Base-by-base conservation (phyloP, 345 rosid species). In the Hibiscus syriacus region DNA sequence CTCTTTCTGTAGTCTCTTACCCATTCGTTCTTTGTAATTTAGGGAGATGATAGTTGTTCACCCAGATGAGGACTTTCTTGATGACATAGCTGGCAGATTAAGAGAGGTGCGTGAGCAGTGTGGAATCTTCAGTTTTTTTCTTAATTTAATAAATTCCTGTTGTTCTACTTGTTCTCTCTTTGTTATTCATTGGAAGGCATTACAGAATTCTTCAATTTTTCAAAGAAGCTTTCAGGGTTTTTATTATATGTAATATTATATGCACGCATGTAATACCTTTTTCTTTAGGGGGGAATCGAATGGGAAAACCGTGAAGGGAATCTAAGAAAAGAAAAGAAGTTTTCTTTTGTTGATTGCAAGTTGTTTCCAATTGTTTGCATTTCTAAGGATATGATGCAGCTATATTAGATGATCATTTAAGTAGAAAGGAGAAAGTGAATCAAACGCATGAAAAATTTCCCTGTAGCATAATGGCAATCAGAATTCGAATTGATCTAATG, bases 21-120 rank as follows among this genome's bases (percentile, higher is more conserved):
- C 26, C 23, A 50, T 27, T 34, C 46, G 9, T 20, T 52, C 25
- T 26, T 50, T 55, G 59, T 58, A 72, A 70, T 66, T 82, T 80
- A 94, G 99, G 81, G 94, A 95, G 82, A 95, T 95, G 96, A 72
- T 79, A 48, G 88, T 95, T 53, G 99, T 95, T 68, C 99, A 95
- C 82, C 86, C 96, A 27, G 99, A 95, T 80, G 82, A 82, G 43
- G 86, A 85, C 56, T 95, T 95, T 78, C 93, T 95, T 72, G 79
- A 81, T 79, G 99, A 92, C 80, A 95, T 95, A 63, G 87, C 94
- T 71, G 99, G 97, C 70, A 90, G 83, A 77, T 83, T 95, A 55
- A 83, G 74, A 75, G 96, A 90, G 96, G 99, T 92, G 34, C 69
- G 85, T 74, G 66, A 69, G 50, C 39, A 39, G 45, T 25, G 67